A percentile compares a stretch with the other conserved stretches of the same genome.
phyloP scores from a whole-genome alignment of 164 flowering plant species.

The Protea cynaroides region DNA sequence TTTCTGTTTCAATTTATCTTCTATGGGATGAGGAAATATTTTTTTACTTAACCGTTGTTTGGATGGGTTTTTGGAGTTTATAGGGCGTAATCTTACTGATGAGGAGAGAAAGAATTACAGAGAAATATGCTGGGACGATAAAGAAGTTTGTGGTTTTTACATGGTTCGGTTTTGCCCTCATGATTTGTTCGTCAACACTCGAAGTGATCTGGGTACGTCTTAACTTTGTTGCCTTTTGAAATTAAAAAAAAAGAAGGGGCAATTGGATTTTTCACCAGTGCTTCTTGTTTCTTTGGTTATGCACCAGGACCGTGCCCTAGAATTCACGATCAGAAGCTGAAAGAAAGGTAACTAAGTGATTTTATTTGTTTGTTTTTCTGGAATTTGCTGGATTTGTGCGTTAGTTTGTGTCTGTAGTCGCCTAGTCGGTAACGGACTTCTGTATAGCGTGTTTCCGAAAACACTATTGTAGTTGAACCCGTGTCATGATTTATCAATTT shows the following conservation, averaged over 20 bases:
- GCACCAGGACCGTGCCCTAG: constrained; percentile 77
- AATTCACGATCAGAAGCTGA: constrained; percentile 88
- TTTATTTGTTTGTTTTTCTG: background rate
- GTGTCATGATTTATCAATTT: background rate
- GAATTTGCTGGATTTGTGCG: background rate
- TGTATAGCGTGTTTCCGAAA: background rate
- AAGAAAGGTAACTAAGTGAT: constrained; percentile 66
- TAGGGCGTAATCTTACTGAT: constrained; percentile 90
- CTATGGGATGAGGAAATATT: background rate
- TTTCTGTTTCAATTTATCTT: background rate
- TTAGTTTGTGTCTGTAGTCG: background rate
- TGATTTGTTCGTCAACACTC: constrained; percentile 92
- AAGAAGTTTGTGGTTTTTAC: constrained; percentile 80
- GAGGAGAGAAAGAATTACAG: constrained; percentile 79
- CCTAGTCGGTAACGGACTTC: background rate
- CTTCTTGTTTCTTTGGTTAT: constrained; percentile 7
- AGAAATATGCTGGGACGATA: constrained; percentile 87
- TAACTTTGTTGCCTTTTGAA: background rate
- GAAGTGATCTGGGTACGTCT: constrained; percentile 85
- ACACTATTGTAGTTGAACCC: background rate
- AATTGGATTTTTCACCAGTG: background rate
- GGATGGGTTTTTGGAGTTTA: background rate
- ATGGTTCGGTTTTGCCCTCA: constrained; percentile 99
- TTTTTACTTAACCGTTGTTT: background rate
- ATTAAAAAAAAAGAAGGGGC: background rate